Evolutionary conservation across 2,329 filamentous ascomycete genomes (phyloP).

Genomic region (Xylariaceae sp.): DNA sequence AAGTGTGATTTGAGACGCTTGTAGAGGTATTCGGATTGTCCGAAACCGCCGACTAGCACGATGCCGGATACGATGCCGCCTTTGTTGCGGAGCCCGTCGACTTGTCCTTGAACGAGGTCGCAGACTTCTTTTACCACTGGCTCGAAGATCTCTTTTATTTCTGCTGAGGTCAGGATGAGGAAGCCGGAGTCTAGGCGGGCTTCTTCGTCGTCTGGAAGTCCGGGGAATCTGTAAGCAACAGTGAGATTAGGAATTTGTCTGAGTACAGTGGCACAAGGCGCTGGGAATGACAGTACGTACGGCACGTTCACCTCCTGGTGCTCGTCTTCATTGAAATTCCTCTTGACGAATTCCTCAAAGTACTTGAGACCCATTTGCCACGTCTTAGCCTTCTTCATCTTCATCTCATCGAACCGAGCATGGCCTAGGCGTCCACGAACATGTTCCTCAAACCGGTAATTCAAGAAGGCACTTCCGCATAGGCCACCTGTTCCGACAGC

Average conservation of each 20-base stretch:
- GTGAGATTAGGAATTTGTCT: neutral
- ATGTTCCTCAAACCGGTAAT: constrained; percentile 78
- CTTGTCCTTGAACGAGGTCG: constrained; percentile 66
- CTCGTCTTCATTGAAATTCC: constrained; percentile 78
- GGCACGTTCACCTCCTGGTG: constrained; percentile 75
- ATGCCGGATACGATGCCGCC: constrained; percentile 69
- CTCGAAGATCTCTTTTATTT: constrained; percentile 72
- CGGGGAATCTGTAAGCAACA: constrained; percentile 56
- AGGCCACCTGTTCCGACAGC: constrained; percentile 76
- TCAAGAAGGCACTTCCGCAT: constrained; percentile 76
- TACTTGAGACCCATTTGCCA: constrained; percentile 78
- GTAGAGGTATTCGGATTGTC: constrained; percentile 75
- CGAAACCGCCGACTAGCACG: constrained; percentile 78
- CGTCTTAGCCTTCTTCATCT: constrained; percentile 71
- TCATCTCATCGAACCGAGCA: constrained; percentile 70
- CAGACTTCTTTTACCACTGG: constrained; percentile 71
- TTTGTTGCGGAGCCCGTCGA: constrained; percentile 59
- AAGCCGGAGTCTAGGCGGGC: constrained; percentile 74
- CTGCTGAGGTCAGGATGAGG: constrained; percentile 65
- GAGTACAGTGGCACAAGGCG: neutral
- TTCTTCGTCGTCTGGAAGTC: constrained; percentile 72
- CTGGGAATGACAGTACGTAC: constrained; percentile 39
- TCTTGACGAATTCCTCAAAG: constrained; percentile 82
- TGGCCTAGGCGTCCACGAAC: constrained; percentile 66
- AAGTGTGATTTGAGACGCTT: constrained; percentile 69